Conservation (phyloP, 345 rosid genomes). For the Ceriops tagal region DNA sequence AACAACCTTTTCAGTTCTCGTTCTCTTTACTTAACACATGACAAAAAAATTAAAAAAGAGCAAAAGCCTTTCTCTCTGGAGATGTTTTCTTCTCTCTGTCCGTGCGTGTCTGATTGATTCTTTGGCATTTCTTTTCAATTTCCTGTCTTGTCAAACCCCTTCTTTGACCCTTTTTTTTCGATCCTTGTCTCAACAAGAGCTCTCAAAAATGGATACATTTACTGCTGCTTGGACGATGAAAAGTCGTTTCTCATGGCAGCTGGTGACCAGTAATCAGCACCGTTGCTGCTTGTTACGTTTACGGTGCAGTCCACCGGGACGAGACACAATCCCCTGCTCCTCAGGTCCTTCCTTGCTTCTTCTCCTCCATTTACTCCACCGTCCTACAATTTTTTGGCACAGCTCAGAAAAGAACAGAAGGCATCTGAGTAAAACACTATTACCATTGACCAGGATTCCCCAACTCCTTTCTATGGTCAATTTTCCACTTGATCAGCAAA, state of each 20-base stretch:
- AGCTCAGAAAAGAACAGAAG: neutral
- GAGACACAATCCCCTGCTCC: slow-evolving; percentile 79
- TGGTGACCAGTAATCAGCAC: slow-evolving; percentile 93
- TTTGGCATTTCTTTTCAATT: neutral
- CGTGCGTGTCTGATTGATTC: too few species aligned
- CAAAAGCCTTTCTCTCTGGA: neutral
- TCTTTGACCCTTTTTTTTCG: neutral
- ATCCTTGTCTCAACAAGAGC: neutral
- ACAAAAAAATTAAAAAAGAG: neutral
- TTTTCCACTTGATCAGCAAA: neutral
- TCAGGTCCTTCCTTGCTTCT: slow-evolving; percentile 38
- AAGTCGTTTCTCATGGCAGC: slow-evolving; percentile 40
- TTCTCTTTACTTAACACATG: neutral
- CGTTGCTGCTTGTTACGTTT: slow-evolving; percentile 60
- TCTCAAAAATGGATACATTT: neutral
- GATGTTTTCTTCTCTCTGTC: neutral
- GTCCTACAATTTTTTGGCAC: slow-evolving; percentile 27
- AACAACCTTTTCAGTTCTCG: neutral
- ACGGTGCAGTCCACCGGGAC: slow-evolving; percentile 63
- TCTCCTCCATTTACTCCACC: slow-evolving; percentile 39
- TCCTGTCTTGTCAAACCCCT: neutral
- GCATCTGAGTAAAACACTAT: neutral
- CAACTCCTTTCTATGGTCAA: neutral
- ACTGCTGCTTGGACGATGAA: slow-evolving; percentile 11
- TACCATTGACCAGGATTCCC: neutral